Base-by-base conservation (phyloP, 2,329 filamentous ascomycete genomes). In the Atkinsonella hypoxylon region DNA sequence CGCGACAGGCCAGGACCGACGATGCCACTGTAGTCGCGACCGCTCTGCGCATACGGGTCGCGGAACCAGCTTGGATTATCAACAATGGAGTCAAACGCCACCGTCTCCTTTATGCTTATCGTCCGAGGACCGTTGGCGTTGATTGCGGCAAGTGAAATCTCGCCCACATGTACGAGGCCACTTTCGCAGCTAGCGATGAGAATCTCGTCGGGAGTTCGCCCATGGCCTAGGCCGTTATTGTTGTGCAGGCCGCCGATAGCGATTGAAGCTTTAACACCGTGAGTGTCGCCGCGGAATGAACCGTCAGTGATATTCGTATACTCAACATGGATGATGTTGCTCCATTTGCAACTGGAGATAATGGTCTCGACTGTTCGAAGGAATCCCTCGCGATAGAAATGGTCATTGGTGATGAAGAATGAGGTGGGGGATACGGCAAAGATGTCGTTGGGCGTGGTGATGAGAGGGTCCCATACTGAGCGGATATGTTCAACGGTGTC, bases 331-430 rank as follows among this genome's bases (percentile, higher is more conserved):
- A 81, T 57, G 2, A 71, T 68, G 12, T 70, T 69, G 0, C 76
- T 71, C 77, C 78, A 81, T 18, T 62, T 69, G 0, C 69, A 64
- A 0, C 58, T 55, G 0, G 61, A 61, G 31, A 67, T 64, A 0
- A 74, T 0, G 34, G 75, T 70, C 55, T 83, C 80, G 0, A 80
- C 1, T 0, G 58, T 9, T 2, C 78, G 69, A 62, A 72, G 59
- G 0, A 59, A 5, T 0, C 79, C 78, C 1, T 74, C 68, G 0
- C 67, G 69, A 59, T 81, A 72, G 55, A 64, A 63, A 49, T 82
- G 78, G 54, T 83, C 80, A 54, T 83, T 83, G 0, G 78, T 82
- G 6, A 82, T 73, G 47, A 77, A 76, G 59, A 83, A 72, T 0
- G 72, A 71, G 12, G 57, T 64, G 0, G 73, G 69, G 0, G 66